These are phyloP conservation scores for Globisporangium echinulatum DNA, from an alignment of 352 stramenopile genomes.

Conservation along the genomic window DNA sequence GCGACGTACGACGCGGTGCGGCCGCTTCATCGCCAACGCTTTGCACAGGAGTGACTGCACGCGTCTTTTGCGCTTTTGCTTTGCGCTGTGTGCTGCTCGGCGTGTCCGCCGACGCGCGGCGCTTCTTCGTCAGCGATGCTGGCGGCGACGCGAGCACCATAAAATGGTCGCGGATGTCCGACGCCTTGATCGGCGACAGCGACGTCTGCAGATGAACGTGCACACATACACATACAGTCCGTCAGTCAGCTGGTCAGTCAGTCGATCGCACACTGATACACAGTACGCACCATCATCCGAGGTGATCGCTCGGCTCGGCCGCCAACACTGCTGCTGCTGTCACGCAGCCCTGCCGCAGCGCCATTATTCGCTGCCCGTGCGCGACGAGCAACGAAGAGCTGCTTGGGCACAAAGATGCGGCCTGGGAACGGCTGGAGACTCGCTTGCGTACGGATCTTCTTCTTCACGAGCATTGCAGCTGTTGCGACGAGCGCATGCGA, in stretches of 20 bases:
- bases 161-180: conserved; percentile 42
- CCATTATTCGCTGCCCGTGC: not conserved
- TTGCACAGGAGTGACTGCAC: conserved; percentile 1
- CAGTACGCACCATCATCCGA: conserved; percentile 46
- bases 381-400: conserved; percentile 33
- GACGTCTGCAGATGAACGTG: conserved; percentile 33
- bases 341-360: not conserved
- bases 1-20: conserved; percentile 36
- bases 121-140: conserved; percentile 42
- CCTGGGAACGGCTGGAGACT: conserved; percentile 81
- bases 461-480: conserved; percentile 52
- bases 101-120: conserved; percentile 19
- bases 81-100: conserved; percentile 3
- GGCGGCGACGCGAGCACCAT: conserved; percentile 57
- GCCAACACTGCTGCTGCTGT: not conserved
- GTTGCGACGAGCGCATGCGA: conserved; percentile 69
- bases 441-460: conserved; percentile 81
- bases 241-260: not conserved
- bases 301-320: conserved; percentile 7
- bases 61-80: conserved; percentile 4
- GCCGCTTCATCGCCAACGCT: not conserved
- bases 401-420: conserved; percentile 76
- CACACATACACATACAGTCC: conserved; percentile 1
- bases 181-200: conserved; percentile 70
- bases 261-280: not conserved